Evolutionary conservation across 1,139 yeast species (phyloP).

Genomic region (Candida sp.): DNA sequence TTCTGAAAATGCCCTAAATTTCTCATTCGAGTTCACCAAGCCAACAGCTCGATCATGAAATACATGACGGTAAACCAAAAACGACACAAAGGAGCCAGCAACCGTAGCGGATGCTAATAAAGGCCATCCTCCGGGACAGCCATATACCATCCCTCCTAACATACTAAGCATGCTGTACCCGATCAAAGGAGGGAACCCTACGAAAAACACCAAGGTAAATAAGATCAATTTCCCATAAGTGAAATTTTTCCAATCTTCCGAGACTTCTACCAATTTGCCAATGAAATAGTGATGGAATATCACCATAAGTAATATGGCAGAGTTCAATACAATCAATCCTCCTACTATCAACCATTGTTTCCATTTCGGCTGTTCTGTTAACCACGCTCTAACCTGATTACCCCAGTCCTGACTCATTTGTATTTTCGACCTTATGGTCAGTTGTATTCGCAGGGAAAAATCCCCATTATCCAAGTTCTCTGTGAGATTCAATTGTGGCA

Average conservation of each 20-base stretch:
- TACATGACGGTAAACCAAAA: conserved; percentile 61
- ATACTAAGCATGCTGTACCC: conserved; percentile 76
- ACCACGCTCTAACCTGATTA: neutral
- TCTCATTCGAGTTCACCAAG: conserved; percentile 51
- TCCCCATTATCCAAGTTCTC: neutral
- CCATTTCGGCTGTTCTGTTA: neutral
- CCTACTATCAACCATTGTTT: neutral
- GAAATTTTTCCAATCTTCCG: conserved; percentile 45
- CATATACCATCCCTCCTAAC: conserved; percentile 80
- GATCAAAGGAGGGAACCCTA: conserved; percentile 80
- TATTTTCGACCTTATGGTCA: neutral
- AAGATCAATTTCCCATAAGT: conserved; percentile 53
- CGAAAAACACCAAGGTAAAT: conserved; percentile 39
- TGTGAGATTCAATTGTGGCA: neutral
- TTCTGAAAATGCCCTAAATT: conserved; percentile 72
- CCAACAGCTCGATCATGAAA: conserved; percentile 53
- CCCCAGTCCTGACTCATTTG: neutral
- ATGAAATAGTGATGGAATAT: conserved; percentile 50
- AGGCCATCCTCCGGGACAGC: conserved; percentile 79
- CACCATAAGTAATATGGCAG: conserved; percentile 28
- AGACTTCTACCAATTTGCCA: conserved; percentile 37
- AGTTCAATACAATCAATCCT: conserved; percentile 9
- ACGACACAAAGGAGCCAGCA: conserved; percentile 71
- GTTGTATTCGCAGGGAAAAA: neutral
- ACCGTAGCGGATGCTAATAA: conserved; percentile 67